These are phyloP conservation scores for Hebeloma cylindrosporum DNA, from an alignment of 768 basidiomycete genomes.

Conservation along the genomic window DNA sequence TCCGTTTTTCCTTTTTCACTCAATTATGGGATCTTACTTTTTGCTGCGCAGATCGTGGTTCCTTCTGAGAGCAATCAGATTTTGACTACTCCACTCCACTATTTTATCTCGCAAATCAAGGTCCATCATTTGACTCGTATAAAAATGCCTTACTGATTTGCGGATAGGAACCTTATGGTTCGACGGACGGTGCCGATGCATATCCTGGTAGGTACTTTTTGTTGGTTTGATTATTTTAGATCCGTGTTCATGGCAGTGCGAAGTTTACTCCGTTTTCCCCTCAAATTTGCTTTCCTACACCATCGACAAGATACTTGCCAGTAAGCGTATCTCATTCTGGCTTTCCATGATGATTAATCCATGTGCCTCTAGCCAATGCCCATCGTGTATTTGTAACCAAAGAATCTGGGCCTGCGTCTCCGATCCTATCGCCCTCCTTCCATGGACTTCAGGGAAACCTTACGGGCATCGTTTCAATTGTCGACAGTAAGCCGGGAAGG, in stretches of 20 bases:
- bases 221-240: not conserved
- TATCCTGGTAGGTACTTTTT: conserved; percentile 58
- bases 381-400: conserved; percentile 79
- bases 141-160: conserved; percentile 1
- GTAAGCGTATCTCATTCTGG: conserved; percentile 47
- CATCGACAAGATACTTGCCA: conserved; percentile 80
- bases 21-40: not conserved
- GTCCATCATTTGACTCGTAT: conserved; percentile 29
- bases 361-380: conserved; percentile 55
- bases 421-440: conserved; percentile 40
- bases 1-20: conserved; percentile 4
- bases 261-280: conserved; percentile 76
- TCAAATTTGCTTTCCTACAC: conserved; percentile 66
- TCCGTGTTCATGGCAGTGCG: not conserved
- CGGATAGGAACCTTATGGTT: conserved; percentile 65
- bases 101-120: conserved; percentile 75
- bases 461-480: conserved; percentile 78
- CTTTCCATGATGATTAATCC: not conserved
- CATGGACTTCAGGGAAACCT: conserved; percentile 56
- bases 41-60: conserved; percentile 59
- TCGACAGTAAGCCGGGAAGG: conserved; percentile 63
- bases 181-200: conserved; percentile 74
- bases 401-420: conserved; percentile 56
- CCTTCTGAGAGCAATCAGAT: conserved; percentile 82
- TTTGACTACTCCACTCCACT: conserved; percentile 62